Evolutionary conservation across 1,284 basidiomycete species (phyloP), one percentile per base, ranked within the genome.

Genomic region (Leucoagaricus sp.): DNA sequence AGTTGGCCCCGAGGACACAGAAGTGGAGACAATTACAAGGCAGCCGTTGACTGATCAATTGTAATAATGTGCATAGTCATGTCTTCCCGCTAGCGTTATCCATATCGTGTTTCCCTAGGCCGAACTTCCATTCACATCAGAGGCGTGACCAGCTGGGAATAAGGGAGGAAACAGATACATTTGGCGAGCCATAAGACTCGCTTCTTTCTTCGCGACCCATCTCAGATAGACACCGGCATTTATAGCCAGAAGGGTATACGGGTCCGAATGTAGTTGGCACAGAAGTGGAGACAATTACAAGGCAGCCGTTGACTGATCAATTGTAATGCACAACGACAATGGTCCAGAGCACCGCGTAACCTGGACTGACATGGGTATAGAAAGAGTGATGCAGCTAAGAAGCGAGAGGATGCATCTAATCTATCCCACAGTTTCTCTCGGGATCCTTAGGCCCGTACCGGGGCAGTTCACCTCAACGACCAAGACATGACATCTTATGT

Each of bases 81-180:
- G 29, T 21, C 12, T 40, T n/a, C 15, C 21, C 26, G 21, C 40
- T 41, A 42, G 5, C 26, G 25, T 12, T 45, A 36, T 40, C 15
- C 38, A 44, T 49, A 48, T 17, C 53, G 5, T 48, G n/a, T 41
- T 31, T 49, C 38, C 41, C 29, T 44, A 41, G 47, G 26, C 38
- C 34, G 21, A 25, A 42, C 44, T 52, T 57, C 54, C 49, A 50
- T 56, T 56, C 54, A 50, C 48, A 50, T 56, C 47, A 49, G 40
- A 13, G 53, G 48, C 23, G 52, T 42, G 40, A 33, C 13, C 19
- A 33, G 46, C 31, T 49, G 29, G 23, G 46, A 49, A 49, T 38
- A 48, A 41, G 34, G 47, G 53, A 49, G 34, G 36, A 31, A 48
- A 23, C 6, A 25, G 17, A 53, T 19, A 53, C 42, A 40, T 41